Conservation (phyloP, 2,329 filamentous ascomycete genomes). For the Alternaria sp. region DNA sequence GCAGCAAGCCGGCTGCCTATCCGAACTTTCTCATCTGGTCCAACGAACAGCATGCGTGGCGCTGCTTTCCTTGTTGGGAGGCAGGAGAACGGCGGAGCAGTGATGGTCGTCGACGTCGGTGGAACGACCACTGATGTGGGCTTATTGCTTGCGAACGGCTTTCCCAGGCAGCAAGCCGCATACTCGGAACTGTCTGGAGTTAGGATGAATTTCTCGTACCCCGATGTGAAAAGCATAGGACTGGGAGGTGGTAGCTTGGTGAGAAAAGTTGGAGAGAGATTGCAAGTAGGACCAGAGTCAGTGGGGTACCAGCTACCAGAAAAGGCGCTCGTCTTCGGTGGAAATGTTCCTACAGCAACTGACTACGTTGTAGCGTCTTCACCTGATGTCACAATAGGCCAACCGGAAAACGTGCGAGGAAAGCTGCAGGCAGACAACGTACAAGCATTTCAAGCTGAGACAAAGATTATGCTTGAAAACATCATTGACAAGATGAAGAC, state of each 20-base stretch:
- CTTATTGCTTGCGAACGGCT: constrained; percentile 66
- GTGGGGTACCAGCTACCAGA: constrained; percentile 65
- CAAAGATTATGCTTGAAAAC: constrained; percentile 63
- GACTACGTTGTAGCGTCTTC: constrained; percentile 59
- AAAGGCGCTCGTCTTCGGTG: constrained; percentile 66
- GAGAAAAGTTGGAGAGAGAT: constrained; percentile 46
- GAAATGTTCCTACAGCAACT: constrained; percentile 65
- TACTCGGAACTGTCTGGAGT: constrained; percentile 70
- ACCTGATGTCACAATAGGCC: constrained; percentile 53
- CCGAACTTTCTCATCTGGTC: constrained; percentile 61
- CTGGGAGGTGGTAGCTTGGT: constrained; percentile 67
- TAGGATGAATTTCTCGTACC: constrained; percentile 64
- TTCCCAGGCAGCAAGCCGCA: constrained; percentile 69
- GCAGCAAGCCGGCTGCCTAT: constrained; percentile 60
- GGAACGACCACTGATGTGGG: constrained; percentile 73
- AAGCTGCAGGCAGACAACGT: constrained; percentile 49
- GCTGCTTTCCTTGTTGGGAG: constrained; percentile 53
- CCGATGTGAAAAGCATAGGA: constrained; percentile 67
- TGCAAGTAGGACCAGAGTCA: constrained; percentile 68
- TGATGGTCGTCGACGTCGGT: constrained; percentile 72
- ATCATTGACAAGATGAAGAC: constrained; percentile 70
- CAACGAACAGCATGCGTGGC: constrained; percentile 63
- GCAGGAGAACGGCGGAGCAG: constrained; percentile 51
- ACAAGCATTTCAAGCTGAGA: constrained; percentile 49
- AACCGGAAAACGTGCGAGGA: constrained; percentile 49